Conservation (phyloP, 768 basidiomycete species). For the Suillus americanus region DNA sequence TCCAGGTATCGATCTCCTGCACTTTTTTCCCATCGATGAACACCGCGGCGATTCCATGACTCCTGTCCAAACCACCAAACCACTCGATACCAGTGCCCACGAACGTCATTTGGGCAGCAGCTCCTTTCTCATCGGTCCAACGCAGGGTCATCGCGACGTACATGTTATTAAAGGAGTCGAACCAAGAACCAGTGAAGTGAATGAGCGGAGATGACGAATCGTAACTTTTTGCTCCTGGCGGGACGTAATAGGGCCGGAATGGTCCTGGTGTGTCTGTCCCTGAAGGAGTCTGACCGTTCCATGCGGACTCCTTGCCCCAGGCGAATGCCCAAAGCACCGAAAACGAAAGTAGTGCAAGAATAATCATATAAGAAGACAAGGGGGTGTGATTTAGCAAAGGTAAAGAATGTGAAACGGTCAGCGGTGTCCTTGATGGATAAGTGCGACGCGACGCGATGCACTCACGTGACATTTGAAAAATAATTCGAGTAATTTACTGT, state of each 20-base stretch:
- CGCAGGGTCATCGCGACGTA: slow-evolving; percentile 52
- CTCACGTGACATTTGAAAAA: slow-evolving; percentile 22
- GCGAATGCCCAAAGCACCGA: slow-evolving; percentile 10
- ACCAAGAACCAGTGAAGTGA: slow-evolving; percentile 62
- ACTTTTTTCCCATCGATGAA: slow-evolving; percentile 55
- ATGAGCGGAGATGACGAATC: slow-evolving; percentile 70
- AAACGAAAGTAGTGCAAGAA: slow-evolving; percentile 4
- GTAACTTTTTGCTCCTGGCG: slow-evolving; percentile 68
- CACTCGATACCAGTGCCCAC: slow-evolving; percentile 76
- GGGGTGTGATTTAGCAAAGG: not conserved
- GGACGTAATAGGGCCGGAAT: slow-evolving; percentile 74
- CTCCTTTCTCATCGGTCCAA: slow-evolving; percentile 47
- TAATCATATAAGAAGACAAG: slow-evolving; percentile 2
- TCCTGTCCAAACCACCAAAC: slow-evolving; percentile 61
- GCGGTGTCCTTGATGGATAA: not conserved
- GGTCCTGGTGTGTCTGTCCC: slow-evolving; percentile 43
- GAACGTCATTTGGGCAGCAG: slow-evolving; percentile 58
- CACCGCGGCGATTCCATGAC: slow-evolving; percentile 56
- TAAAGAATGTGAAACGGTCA: not conserved
- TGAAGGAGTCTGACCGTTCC: slow-evolving; percentile 63
- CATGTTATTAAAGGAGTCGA: slow-evolving; percentile 47
- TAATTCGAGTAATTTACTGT: slow-evolving; percentile 4
- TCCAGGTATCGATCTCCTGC: slow-evolving; percentile 47
- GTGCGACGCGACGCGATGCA: slow-evolving; percentile 5
- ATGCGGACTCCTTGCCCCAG: slow-evolving; percentile 46